Base-by-base conservation (phyloP, 225 moss, liverwort and hornwort species). In the Physcomitrellopsis africana region DNA sequence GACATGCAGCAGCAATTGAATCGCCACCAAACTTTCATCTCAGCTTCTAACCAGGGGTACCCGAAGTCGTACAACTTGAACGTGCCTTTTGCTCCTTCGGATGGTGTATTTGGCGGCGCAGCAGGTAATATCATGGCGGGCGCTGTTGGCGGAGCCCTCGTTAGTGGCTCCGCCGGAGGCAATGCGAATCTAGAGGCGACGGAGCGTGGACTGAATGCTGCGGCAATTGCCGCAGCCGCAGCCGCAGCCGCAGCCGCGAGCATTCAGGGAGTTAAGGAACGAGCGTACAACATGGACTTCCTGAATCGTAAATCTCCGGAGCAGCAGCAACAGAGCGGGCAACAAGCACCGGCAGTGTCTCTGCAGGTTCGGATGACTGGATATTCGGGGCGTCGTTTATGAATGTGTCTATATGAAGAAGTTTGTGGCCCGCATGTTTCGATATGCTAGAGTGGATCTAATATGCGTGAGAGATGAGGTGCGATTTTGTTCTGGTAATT, bases 61-160 rank as follows among this genome's bases (percentile, higher is more conserved):
- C 69, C 77, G 0, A 93, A 94, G 68, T 65, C 94, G 2, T 99
- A 99, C 83, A 99, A 93, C 67, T 51, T 94, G 66, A 99, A 94
- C 47, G 81, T 89, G 16, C 84, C 94, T 15, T 45, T 89, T 16
- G 57, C 75, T 79, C 83, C 91, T 11, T 63, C 82, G 7, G 94
- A 94, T 37, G 60, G 90, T 11, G 29, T 82, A 62, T 86, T 89
- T 53, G 86, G 87, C 15, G 77, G 69, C 78, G 81, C 76, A 44
- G 74, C 61, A 53, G 88, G 73, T 3, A 76, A 42, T 10, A 67
- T 77, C 0, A 41, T 79, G 0, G 60, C 61, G 37, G 81, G 86
- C 46, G 17, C 47, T 46, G 76, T 67, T 19, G 75, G 76, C 64
- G 86, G 79, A 3, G 53, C 77, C 16, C 7, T 59, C 3, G 11